Conservation (phyloP, 192 early-diverging fungal species). For the Podila minutissima region DNA sequence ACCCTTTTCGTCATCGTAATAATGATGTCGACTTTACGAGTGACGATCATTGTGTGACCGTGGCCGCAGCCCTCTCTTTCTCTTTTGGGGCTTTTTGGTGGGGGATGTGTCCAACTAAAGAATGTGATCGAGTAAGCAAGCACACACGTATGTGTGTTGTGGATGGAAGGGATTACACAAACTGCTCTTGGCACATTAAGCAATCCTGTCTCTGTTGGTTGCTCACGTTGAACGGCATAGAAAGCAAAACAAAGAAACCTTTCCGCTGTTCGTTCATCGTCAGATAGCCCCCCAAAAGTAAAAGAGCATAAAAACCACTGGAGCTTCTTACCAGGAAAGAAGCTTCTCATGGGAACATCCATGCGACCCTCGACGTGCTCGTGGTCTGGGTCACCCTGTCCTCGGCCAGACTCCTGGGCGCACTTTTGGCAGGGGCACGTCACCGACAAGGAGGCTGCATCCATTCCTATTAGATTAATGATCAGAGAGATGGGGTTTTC, state of each 20-base stretch:
- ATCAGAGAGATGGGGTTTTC: not conserved
- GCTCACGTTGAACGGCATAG: too few relatives aligned
- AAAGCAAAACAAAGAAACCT: too few relatives aligned
- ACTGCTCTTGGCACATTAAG: too few relatives aligned
- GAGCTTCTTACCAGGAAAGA: slow-evolving; percentile 25
- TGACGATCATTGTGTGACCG: not conserved
- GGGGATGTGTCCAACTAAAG: too few relatives aligned
- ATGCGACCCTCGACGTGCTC: slow-evolving; percentile 49
- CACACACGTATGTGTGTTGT: too few relatives aligned
- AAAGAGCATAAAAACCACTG: not conserved
- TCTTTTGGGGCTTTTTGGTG: too few relatives aligned
- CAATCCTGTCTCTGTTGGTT: too few relatives aligned
- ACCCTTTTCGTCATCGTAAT: not conserved
- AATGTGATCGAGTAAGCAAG: too few relatives aligned
- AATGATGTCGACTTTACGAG: not conserved
- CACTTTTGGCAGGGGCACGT: slow-evolving; percentile 45
- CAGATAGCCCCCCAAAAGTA: not conserved
- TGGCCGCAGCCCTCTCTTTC: not conserved
- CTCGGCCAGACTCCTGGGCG: slow-evolving; percentile 34
- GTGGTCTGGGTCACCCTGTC: slow-evolving; percentile 35
- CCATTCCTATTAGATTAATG: slow-evolving; percentile 16
- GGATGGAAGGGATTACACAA: too few relatives aligned
- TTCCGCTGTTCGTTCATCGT: too few relatives aligned
- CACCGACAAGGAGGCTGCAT: slow-evolving; percentile 47
- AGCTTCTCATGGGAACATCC: slow-evolving; percentile 48